Conservation (phyloP, 805 yeast species). For the Wickerhamiella parazyma region DNA sequence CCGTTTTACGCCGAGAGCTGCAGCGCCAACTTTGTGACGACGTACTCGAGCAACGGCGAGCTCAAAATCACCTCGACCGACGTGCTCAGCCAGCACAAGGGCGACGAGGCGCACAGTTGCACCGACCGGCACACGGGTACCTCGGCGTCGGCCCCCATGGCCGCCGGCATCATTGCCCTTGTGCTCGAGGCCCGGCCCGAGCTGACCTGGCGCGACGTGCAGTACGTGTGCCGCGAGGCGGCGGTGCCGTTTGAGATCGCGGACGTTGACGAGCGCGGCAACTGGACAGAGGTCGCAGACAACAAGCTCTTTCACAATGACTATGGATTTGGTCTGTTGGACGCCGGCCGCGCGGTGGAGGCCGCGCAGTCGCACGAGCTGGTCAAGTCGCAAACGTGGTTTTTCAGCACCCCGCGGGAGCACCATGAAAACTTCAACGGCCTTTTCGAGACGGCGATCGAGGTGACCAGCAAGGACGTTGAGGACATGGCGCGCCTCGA, state of each 20-base stretch:
- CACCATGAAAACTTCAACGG: conserved; percentile 25
- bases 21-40: conserved; percentile 85
- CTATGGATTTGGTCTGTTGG: conserved; percentile 87
- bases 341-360: conserved; percentile 61
- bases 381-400: conserved; percentile 89
- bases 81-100: conserved; percentile 14
- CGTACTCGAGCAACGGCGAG: conserved; percentile 83
- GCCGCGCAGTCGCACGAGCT: conserved; percentile 63
- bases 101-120: conserved; percentile 54
- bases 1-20: conserved; percentile 89
- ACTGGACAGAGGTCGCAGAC: conserved; percentile 61
- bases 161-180: conserved; percentile 87
- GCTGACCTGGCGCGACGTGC: conserved; percentile 91
- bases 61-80: conserved; percentile 76
- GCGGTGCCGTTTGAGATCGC: conserved; percentile 51
- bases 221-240: conserved; percentile 61
- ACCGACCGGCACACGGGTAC: conserved; percentile 82
- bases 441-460: conserved; percentile 25
- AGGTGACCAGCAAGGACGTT: conserved; percentile 38
- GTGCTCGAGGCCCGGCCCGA: conserved; percentile 73
- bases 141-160: conserved; percentile 96
- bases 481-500: conserved; percentile 51
- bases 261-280: conserved; percentile 34
- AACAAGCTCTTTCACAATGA: conserved; percentile 63
- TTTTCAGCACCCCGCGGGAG: conserved; percentile 33